Base-by-base conservation (phyloP, 306 rosid species). In the Cucurbita ficifolia region DNA sequence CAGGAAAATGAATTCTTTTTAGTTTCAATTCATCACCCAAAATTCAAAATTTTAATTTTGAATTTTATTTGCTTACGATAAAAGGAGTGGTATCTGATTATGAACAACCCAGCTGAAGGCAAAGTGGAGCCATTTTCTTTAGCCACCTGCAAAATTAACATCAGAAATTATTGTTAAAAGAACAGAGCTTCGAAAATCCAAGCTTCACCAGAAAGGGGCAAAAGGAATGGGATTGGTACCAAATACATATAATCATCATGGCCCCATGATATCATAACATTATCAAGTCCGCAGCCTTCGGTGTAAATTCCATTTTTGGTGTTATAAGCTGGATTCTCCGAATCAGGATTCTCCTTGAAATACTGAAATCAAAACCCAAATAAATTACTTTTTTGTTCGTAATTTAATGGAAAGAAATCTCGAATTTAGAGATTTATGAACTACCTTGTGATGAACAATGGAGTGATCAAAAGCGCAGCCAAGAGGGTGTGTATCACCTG, bases 221-320 rank as follows among this genome's bases (percentile, higher is more conserved):
- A 2, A 29, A 1, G 10, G 16, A 13, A 21, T 21, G 24, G 18
- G 22, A 8, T 70, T 67, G 73, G 13, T 79, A 87, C 90, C 90
- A 89, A 83, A 48, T 84, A 86, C 90, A 88, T 88, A 59, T 83
- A 86, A 24, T 88, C 89, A 84, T 88, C 90, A 48, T 88, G 90
- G 29, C 90, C 92, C 96, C 96, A 89, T 1, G 90, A 87, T 8
- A 89, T 78, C 22, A 81, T 65, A 17, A 87, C 85, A 51, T 87
- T 86, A 16, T 86, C 81, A 1, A 85, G 79, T 53, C 91, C 91
- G 60, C 96, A 85, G 19, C 88, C 88, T 79, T 80, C 60, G 4
- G 64, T 7, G 62, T 87, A 89, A 22, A 85, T 57, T 35, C 96
- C 91, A 46, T 80, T 50, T 76, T 83, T 82, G 2, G 88, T 77